phyloP scores from a whole-genome alignment of 768 basidiomycete genomes.

The Pleurotus citrinopileatus region DNA sequence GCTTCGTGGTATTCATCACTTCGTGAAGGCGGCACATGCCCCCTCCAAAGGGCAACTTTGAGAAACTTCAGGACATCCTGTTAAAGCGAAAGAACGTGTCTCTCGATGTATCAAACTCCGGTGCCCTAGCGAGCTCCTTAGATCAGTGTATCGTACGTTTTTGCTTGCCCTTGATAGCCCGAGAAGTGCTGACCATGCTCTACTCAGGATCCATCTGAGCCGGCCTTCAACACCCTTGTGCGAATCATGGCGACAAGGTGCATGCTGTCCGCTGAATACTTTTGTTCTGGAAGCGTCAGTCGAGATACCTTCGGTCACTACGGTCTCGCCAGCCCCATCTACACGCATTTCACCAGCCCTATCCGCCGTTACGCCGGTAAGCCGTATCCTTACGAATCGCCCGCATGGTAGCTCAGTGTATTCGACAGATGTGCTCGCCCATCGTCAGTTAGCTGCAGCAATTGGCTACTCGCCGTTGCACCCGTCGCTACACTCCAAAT shows the following conservation, averaged over 20 bases:
- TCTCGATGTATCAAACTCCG: conserved; percentile 89
- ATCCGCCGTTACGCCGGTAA: conserved; percentile 93
- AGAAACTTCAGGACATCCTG: conserved; percentile 91
- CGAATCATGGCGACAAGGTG: conserved; percentile 99
- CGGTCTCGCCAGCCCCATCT: conserved; percentile 94
- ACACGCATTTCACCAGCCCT: conserved; percentile 98
- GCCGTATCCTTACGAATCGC: not conserved
- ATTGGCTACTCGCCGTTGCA: conserved; percentile 85
- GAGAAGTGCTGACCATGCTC: not conserved
- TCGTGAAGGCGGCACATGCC: conserved; percentile 76
- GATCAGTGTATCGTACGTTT: conserved; percentile 79
- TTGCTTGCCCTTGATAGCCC: not conserved
- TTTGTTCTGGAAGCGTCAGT: conserved; percentile 91
- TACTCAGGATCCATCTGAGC: conserved; percentile 70
- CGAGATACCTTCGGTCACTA: conserved; percentile 95
- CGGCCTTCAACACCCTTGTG: conserved; percentile 95
- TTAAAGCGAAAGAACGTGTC: conserved; percentile 78
- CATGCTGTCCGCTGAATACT: conserved; percentile 98
- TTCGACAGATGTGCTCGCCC: conserved; percentile 81
- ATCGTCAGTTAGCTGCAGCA: conserved; percentile 89
- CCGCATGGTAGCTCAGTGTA: not conserved
- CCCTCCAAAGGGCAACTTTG: conserved; percentile 91
- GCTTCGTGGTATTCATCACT: not conserved
- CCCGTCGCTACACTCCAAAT: conserved; percentile 82
- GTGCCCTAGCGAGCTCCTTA: conserved; percentile 82